Percentiles rank a stretch among this genome's conserved stretches.
Conservation (phyloP, 495 filamentous ascomycete species). For the Trichocladium uniseriatum region DNA sequence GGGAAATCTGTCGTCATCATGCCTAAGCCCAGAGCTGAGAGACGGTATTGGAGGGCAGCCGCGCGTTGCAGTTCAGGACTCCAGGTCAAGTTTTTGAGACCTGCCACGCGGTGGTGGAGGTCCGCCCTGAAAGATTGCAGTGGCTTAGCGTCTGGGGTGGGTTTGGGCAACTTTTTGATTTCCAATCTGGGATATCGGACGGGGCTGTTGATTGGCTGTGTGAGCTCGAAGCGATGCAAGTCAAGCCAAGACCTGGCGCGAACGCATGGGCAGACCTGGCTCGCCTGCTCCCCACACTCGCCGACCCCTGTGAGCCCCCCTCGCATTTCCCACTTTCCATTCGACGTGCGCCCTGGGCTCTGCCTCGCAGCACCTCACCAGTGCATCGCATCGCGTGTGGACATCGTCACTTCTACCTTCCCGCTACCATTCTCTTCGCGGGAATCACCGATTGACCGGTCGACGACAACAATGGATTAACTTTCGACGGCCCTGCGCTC, state of each 20-base stretch:
- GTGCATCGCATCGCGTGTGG: slow-evolving; percentile 16
- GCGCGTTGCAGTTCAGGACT: too few relatives aligned
- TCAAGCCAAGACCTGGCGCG: background rate
- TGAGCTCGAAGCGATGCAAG: slow-evolving; percentile 1
- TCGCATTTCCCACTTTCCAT: slow-evolving; percentile 4
- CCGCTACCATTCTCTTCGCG: slow-evolving; percentile 8
- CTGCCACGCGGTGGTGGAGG: background rate
- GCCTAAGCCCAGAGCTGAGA: too few relatives aligned
- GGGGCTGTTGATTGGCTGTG: background rate
- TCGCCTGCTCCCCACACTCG: background rate
- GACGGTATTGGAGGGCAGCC: too few relatives aligned
- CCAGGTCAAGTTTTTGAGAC: background rate
- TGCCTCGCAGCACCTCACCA: slow-evolving; percentile 11
- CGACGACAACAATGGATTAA: slow-evolving; percentile 8
- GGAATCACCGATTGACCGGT: slow-evolving; percentile 7
- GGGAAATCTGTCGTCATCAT: too few relatives aligned
- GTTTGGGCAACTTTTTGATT: background rate
- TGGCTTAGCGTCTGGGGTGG: background rate
- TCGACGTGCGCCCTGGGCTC: background rate
- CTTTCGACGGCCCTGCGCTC: background rate
- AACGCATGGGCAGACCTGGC: background rate
- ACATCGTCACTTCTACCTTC: slow-evolving; percentile 6
- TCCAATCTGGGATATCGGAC: background rate
- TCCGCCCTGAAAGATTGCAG: background rate
- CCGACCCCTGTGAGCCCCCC: background rate